Conservation (phyloP, 78 protist species). For the Dictyostelium purpureum region DNA sequence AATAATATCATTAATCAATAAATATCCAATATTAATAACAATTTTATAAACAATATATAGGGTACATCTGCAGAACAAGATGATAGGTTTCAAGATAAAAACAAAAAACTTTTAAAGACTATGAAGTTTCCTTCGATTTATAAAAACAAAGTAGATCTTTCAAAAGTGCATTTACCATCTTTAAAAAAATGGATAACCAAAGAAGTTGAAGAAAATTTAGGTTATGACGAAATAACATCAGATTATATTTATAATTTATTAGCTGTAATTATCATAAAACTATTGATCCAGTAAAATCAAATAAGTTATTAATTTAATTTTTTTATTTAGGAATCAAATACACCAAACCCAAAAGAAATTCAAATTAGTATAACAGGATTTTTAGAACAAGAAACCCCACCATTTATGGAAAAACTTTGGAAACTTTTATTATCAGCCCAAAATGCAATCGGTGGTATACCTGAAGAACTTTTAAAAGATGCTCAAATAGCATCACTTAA, state of each 20-base stretch:
- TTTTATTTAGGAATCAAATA: neutral
- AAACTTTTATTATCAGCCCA: conserved; percentile 75
- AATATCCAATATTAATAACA: neutral
- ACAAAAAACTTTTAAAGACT: conserved; percentile 76
- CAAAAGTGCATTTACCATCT: conserved; percentile 52
- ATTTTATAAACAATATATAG: too few species aligned
- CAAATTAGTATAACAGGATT: conserved; percentile 91
- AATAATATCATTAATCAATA: neutral
- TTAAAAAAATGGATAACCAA: conserved; percentile 49
- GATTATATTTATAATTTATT: conserved; percentile 17
- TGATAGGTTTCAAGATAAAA: conserved; percentile 86
- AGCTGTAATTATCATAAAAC: neutral
- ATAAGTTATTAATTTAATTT: neutral
- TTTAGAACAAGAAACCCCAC: conserved; percentile 75
- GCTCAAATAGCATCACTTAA: conserved; percentile 56
- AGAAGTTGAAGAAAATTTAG: neutral
- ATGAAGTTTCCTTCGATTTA: conserved; percentile 80
- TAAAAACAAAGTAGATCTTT: conserved; percentile 55
- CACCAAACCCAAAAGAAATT: conserved; percentile 77
- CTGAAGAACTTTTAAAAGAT: conserved; percentile 69
- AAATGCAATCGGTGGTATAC: conserved; percentile 72
- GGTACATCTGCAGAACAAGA: conserved; percentile 89
- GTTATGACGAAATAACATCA: conserved; percentile 26
- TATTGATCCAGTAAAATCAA: neutral
- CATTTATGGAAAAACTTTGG: conserved; percentile 90